A percentile compares a stretch with the other conserved stretches of the same genome.
phyloP scores from a whole-genome alignment of 768 basidiomycete species.

The Panus rudis region DNA sequence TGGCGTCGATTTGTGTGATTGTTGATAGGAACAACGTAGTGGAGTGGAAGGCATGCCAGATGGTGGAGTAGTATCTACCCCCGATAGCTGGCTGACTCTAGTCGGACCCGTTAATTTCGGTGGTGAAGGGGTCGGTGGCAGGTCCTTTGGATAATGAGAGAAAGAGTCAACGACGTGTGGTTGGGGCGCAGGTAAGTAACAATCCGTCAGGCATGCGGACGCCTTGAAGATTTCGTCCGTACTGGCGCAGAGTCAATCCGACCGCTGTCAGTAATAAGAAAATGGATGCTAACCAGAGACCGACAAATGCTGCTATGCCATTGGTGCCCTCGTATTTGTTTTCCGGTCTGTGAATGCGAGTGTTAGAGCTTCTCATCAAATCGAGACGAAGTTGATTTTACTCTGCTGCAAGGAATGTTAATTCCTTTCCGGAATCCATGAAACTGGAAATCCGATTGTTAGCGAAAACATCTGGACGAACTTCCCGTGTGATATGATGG shows the following conservation, averaged over 20 bases:
- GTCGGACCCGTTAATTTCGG: too few relatives aligned
- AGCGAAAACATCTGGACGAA: constrained; percentile 64
- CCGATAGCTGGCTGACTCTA: too few relatives aligned
- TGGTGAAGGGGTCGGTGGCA: too few relatives aligned
- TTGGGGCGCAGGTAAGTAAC: constrained; percentile 24
- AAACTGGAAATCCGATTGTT: constrained; percentile 64
- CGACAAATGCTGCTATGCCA: constrained; percentile 65
- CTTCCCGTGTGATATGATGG: constrained; percentile 68
- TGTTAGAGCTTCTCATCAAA: too few relatives aligned
- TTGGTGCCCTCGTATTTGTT: constrained; percentile 61
- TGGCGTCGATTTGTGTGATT: too few relatives aligned
- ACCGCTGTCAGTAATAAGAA: neutral
- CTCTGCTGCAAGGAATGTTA: constrained; percentile 12
- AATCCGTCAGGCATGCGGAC: constrained; percentile 66
- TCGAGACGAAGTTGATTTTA: neutral
- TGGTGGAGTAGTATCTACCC: too few relatives aligned
- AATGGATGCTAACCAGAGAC: constrained; percentile 44
- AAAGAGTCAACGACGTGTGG: too few relatives aligned
- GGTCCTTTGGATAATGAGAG: too few relatives aligned
- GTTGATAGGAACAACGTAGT: too few relatives aligned
- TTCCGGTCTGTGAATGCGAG: constrained; percentile 36
- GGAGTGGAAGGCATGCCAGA: too few relatives aligned
- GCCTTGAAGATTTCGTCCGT: constrained; percentile 75
- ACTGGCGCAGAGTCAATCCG: too few relatives aligned
- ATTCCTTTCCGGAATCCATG: constrained; percentile 59